These are phyloP conservation scores for Hericium rajendrae DNA, from an alignment of 768 basidiomycete genomes.

Conservation along the genomic window DNA sequence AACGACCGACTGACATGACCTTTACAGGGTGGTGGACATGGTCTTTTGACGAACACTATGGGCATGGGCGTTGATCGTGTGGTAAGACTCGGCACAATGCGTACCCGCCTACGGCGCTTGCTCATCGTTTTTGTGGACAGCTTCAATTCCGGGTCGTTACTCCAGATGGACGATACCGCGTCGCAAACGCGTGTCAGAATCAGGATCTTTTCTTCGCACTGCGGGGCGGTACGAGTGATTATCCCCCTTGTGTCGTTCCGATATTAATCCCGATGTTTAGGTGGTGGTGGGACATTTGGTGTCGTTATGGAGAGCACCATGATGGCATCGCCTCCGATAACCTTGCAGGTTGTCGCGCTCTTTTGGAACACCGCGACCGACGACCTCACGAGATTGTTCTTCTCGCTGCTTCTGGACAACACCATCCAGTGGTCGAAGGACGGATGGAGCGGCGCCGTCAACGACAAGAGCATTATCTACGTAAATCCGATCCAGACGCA, in stretches of 20 bases:
- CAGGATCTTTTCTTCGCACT: constrained; percentile 42
- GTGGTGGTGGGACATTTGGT: constrained; percentile 16
- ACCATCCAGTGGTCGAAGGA: constrained; percentile 31
- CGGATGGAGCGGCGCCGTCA: constrained; percentile 40
- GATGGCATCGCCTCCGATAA: constrained; percentile 5
- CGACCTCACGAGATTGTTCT: constrained; percentile 14
- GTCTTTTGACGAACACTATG: constrained; percentile 19
- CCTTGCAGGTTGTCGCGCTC: constrained; percentile 8
- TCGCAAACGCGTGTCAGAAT: constrained; percentile 37
- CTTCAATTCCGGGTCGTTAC: constrained; percentile 45
- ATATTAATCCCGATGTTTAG: not conserved
- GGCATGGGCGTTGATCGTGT: constrained; percentile 24
- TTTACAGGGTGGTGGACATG: constrained; percentile 23
- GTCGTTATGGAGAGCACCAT: constrained; percentile 11
- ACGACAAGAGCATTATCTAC: constrained; percentile 12
- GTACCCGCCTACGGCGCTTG: too few species aligned
- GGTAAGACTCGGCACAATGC: constrained; percentile 8
- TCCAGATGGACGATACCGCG: constrained; percentile 37
- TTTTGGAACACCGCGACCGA: not conserved
- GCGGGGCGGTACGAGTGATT: not conserved
- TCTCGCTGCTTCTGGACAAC: constrained; percentile 29
- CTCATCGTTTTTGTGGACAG: constrained; percentile 1
- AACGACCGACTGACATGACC: not conserved
- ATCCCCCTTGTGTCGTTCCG: too few species aligned
- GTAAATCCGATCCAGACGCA: constrained; percentile 2